These are phyloP conservation scores for Erythrophleum fordii DNA, from an alignment of 306 rosid species.

Conservation along the genomic window DNA sequence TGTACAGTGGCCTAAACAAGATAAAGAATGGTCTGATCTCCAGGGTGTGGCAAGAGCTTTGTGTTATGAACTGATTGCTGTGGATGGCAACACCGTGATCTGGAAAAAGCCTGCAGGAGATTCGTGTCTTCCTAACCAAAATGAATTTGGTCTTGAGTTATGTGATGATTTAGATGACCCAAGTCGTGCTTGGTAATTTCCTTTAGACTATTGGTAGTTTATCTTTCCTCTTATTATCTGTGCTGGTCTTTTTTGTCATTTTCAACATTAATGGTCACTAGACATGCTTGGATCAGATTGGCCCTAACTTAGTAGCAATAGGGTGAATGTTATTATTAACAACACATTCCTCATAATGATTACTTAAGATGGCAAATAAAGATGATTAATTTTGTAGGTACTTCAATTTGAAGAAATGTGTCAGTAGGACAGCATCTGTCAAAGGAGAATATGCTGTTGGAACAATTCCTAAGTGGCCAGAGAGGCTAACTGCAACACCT, in stretches of 20 bases:
- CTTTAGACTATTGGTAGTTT: slow-evolving; percentile 11
- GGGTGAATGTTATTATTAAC: slow-evolving; percentile 4
- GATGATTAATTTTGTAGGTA: slow-evolving; percentile 66
- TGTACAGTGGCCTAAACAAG: slow-evolving; percentile 93
- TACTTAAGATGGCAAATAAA: slow-evolving; percentile 28
- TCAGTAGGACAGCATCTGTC: slow-evolving; percentile 66
- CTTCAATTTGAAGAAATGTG: slow-evolving; percentile 80
- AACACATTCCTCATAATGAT: not conserved
- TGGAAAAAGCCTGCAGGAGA: slow-evolving; percentile 86
- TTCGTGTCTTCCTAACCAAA: slow-evolving; percentile 80
- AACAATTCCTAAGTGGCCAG: slow-evolving; percentile 85
- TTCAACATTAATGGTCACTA: slow-evolving; percentile 6
- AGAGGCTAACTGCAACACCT: slow-evolving; percentile 71
- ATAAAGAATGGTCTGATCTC: slow-evolving; percentile 97
- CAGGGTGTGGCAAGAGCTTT: slow-evolving; percentile 88
- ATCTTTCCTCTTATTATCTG: slow-evolving; percentile 24
- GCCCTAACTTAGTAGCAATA: not conserved
- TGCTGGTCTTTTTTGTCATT: slow-evolving; percentile 12
- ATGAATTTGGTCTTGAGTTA: slow-evolving; percentile 79
- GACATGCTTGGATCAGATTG: slow-evolving; percentile 10
- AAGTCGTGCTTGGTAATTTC: slow-evolving; percentile 80
- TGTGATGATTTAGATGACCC: slow-evolving; percentile 80
- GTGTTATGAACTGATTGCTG: slow-evolving; percentile 85
- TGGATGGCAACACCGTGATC: slow-evolving; percentile 88
- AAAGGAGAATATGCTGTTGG: slow-evolving; percentile 82